Evolutionary conservation across 106 monocot species (phyloP).

Genomic region (Apostasia shenzhenica): DNA sequence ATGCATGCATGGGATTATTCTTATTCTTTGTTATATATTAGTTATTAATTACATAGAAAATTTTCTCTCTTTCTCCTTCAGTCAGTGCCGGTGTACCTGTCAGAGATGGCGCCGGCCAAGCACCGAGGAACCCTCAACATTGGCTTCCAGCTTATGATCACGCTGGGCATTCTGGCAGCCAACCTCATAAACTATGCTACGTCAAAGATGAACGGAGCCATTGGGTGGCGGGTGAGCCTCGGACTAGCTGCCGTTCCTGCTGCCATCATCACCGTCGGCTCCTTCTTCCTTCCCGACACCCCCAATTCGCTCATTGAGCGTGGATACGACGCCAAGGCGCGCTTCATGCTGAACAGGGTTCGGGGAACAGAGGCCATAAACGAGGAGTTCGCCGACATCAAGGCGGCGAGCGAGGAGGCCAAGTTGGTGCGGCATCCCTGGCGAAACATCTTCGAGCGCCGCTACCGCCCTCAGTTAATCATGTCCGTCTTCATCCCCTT

Average conservation of each 20-base stretch:
- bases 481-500: conserved; percentile 47
- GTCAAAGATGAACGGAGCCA: conserved; percentile 11
- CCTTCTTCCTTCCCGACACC: conserved; percentile 30
- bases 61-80: too few species aligned
- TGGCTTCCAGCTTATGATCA: conserved; percentile 15
- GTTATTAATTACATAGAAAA: too few species aligned
- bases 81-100: background rate
- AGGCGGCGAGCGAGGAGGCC: conserved; percentile 22
- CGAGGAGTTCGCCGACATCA: conserved; percentile 14
- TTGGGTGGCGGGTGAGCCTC: conserved; percentile 30
- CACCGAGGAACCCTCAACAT: too few species aligned
- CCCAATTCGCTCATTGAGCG: conserved; percentile 31
- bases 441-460: conserved; percentile 24
- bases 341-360: background rate
- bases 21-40: too few species aligned
- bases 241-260: conserved; percentile 23
- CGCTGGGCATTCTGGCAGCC: conserved; percentile 6
- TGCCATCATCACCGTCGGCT: conserved; percentile 20
- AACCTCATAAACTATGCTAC: conserved; percentile 21
- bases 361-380: conserved; percentile 5
- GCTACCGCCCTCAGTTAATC: conserved; percentile 43
- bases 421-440: conserved; percentile 32
- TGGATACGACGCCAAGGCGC: conserved; percentile 6
- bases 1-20: too few species aligned
- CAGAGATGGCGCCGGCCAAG: too few species aligned